A percentile compares a stretch with the other conserved stretches of the same genome.
These are phyloP conservation scores for Phytophthora niederhauseri DNA, from an alignment of 352 stramenopile species.

Conservation along the genomic window DNA sequence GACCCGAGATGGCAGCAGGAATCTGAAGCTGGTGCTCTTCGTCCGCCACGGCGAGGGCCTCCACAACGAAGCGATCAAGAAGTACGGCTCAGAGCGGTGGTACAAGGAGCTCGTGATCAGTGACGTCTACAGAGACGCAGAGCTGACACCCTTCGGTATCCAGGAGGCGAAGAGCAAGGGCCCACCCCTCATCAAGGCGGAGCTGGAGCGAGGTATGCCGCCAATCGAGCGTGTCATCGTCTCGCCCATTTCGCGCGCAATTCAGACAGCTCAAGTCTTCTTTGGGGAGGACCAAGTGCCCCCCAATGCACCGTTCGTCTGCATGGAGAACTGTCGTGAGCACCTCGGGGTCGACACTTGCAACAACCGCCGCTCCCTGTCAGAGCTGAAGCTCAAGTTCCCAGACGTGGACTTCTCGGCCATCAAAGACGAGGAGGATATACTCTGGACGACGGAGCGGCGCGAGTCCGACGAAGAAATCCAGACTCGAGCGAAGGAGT, in stretches of 20 bases:
- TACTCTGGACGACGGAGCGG: conserved; percentile 54
- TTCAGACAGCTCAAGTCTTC: conserved; percentile 71
- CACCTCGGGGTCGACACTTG: conserved; percentile 68
- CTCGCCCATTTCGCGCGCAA: conserved; percentile 67
- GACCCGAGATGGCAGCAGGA: neutral
- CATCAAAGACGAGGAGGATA: conserved; percentile 57
- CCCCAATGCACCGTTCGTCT: conserved; percentile 44
- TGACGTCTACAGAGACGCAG: conserved; percentile 57
- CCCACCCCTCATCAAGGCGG: conserved; percentile 33
- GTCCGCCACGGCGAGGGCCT: conserved; percentile 72
- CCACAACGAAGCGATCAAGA: conserved; percentile 68
- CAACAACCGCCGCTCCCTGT: conserved; percentile 59
- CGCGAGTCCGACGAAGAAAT: conserved; percentile 69
- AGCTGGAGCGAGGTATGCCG: conserved; percentile 66
- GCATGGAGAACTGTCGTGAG: conserved; percentile 70
- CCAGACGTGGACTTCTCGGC: conserved; percentile 63
- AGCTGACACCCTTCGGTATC: conserved; percentile 61
- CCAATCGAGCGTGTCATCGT: conserved; percentile 41
- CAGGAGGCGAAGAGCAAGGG: conserved; percentile 53
- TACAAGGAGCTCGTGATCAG: conserved; percentile 59
- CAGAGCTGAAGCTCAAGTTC: conserved; percentile 57
- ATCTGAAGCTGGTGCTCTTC: conserved; percentile 74
- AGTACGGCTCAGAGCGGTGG: conserved; percentile 59
- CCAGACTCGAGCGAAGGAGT: conserved; percentile 46
- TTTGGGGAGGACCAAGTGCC: conserved; percentile 44